phyloP scores from a whole-genome alignment of 2,329 filamentous ascomycete species.

The Lizonia empirigonia region DNA sequence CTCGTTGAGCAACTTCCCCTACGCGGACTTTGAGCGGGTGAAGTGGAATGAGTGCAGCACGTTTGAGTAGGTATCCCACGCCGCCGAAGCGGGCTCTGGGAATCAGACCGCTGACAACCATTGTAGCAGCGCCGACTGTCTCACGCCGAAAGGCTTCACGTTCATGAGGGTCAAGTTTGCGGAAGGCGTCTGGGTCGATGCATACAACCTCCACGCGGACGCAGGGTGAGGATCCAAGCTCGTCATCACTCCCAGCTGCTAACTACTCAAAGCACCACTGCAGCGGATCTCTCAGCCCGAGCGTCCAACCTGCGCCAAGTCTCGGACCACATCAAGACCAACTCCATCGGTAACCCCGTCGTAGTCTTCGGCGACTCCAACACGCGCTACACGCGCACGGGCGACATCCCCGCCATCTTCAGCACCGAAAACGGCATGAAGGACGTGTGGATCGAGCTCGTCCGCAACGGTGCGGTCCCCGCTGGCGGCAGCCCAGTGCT shows the following conservation, averaged over 20 bases:
- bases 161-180: conserved; percentile 65
- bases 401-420: conserved; percentile 60
- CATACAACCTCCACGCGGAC: conserved; percentile 71
- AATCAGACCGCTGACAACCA: neutral
- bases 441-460: conserved; percentile 66
- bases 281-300: conserved; percentile 61
- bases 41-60: conserved; percentile 65
- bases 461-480: conserved; percentile 35
- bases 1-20: conserved; percentile 64
- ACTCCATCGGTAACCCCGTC: conserved; percentile 66
- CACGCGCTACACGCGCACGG: conserved; percentile 64
- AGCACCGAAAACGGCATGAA: conserved; percentile 58
- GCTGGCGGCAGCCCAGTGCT: conserved; percentile 34
- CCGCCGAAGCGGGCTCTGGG: no score
- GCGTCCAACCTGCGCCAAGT: conserved; percentile 65
- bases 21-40: conserved; percentile 60
- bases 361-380: conserved; percentile 70
- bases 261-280: conserved; percentile 46
- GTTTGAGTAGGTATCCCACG: conserved; percentile 37
- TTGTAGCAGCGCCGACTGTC: conserved; percentile 61
- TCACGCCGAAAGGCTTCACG: conserved; percentile 73
- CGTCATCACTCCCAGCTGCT: neutral
- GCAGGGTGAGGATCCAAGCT: conserved; percentile 55
- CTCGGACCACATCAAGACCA: conserved; percentile 60
- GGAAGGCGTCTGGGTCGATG: conserved; percentile 62